Evolutionary conservation across 2,329 filamentous ascomycete genomes (phyloP).

Genomic region (Pestalotiopsis sp.): DNA sequence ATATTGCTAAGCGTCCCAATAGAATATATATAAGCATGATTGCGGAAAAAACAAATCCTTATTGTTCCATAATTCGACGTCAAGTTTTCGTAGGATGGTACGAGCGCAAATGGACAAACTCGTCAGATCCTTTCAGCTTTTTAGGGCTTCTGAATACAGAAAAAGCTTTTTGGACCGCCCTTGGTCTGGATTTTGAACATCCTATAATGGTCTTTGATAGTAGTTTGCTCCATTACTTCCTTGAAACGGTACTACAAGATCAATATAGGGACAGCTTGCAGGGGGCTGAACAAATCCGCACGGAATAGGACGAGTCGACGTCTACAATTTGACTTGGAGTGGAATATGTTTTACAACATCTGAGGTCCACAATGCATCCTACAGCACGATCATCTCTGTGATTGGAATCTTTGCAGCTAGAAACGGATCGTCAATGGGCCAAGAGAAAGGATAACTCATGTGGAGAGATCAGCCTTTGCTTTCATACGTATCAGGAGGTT

Average conservation of each 20-base stretch:
- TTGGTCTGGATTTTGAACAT: conserved; percentile 1
- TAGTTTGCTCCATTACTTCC: background rate
- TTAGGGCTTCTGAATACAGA: background rate
- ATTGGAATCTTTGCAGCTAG: too few species aligned
- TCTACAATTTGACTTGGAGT: conserved; percentile 2
- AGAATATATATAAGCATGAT: background rate
- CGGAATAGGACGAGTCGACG: background rate
- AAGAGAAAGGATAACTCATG: too few species aligned
- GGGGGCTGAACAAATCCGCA: too few species aligned
- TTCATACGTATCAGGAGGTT: too few species aligned
- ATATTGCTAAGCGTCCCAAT: background rate
- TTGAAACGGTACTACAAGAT: background rate
- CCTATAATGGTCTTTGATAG: background rate
- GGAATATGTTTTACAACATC: background rate
- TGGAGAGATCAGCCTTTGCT: too few species aligned
- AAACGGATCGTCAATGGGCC: too few species aligned
- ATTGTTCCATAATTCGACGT: background rate
- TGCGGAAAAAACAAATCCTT: background rate
- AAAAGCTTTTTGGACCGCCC: background rate
- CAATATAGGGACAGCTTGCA: background rate
- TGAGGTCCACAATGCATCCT: too few species aligned
- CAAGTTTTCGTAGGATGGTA: conserved; percentile 1
- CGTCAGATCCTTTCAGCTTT: background rate
- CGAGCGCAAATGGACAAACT: background rate
- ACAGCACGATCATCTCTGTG: too few species aligned